Percentiles rank a stretch among this genome's conserved stretches.
Conservation (phyloP, 768 basidiomycete genomes). For the Suillus subluteus region DNA sequence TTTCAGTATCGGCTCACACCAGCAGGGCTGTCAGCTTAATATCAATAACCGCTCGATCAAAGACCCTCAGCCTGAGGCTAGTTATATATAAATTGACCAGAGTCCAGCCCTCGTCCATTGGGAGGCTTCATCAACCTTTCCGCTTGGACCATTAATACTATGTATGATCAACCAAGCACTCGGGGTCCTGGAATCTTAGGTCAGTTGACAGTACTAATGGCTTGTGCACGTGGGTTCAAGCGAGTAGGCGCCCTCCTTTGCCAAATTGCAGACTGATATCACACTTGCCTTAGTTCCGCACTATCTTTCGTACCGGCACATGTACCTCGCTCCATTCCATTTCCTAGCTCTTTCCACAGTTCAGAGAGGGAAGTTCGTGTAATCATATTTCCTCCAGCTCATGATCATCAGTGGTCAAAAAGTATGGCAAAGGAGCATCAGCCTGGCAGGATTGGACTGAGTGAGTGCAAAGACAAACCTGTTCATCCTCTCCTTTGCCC, state of each 20-base stretch:
- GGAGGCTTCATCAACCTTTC: background rate
- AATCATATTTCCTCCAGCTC: background rate
- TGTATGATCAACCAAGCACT: background rate
- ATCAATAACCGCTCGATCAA: background rate
- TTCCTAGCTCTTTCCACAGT: background rate
- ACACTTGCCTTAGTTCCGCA: background rate
- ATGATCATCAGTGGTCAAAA: conserved; percentile 26
- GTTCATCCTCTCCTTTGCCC: conserved; percentile 9
- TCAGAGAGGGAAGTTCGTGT: background rate
- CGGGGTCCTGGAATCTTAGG: background rate
- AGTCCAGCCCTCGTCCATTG: background rate
- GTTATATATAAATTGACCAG: background rate
- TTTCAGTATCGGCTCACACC: background rate
- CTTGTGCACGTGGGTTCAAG: too few species aligned
- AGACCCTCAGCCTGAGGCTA: background rate
- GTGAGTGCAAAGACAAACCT: conserved; percentile 32
- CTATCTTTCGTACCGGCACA: background rate
- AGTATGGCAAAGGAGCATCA: conserved; percentile 41
- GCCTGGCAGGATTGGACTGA: conserved; percentile 44
- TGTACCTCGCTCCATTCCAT: background rate
- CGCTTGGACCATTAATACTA: background rate
- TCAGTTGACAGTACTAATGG: too few species aligned
- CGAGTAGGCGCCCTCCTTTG: background rate
- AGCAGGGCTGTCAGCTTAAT: background rate
- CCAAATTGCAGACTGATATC: background rate